Evolutionary conservation across 202 grass and related monocot genomes (phyloP).

Genomic region (Carex sylvatica): DNA sequence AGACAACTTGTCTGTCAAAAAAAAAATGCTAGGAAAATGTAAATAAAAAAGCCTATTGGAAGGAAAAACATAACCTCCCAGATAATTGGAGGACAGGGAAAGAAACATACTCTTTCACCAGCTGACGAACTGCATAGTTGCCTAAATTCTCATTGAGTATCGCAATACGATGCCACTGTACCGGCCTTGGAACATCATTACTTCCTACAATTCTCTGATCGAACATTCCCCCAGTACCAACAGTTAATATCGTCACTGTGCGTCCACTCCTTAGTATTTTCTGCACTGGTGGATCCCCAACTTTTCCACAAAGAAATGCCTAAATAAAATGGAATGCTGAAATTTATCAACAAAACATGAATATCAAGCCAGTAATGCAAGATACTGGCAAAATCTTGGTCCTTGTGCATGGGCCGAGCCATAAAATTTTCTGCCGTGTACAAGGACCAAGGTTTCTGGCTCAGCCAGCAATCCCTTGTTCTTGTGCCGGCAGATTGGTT

Average conservation of each 20-base stretch:
- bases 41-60: conserved; percentile 9
- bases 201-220: conserved; percentile 71
- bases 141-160: conserved; percentile 63
- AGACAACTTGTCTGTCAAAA: not conserved
- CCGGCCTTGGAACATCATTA: conserved; percentile 59
- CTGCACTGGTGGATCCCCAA: conserved; percentile 81
- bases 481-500: not conserved
- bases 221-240: conserved; percentile 96
- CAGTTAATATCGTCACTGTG: conserved; percentile 85
- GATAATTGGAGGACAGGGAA: not conserved
- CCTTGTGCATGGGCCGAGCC: not conserved
- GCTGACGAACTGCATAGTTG: conserved; percentile 73
- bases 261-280: conserved; percentile 85
- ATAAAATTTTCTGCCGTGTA: too few relatives aligned
- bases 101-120: conserved; percentile 73
- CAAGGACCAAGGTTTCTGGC: too few relatives aligned
- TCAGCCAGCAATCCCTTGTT: too few relatives aligned
- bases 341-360: conserved; percentile 5
- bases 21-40: conserved; percentile 15
- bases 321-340: conserved; percentile 37
- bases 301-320: conserved; percentile 77
- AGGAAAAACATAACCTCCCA: not conserved
- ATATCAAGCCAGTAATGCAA: conserved; percentile 8
- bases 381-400: not conserved
- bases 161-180: conserved; percentile 87